Percentiles rank a stretch among this genome's conserved stretches.
Conservation (phyloP, 371 early-diverging fungal species). For the Zancudomyces culisetae region DNA sequence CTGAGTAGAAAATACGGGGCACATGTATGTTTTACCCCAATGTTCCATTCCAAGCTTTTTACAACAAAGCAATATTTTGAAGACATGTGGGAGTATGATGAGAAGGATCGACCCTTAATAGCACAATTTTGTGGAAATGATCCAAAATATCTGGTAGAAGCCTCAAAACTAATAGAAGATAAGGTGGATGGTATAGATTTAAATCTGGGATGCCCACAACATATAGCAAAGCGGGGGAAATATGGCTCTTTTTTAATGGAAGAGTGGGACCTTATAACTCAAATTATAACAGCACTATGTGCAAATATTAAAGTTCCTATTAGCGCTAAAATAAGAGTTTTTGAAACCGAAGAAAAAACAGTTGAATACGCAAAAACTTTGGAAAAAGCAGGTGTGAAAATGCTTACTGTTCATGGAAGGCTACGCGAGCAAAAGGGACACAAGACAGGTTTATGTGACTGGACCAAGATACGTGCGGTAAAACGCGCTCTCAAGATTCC, state of each 20-base stretch:
- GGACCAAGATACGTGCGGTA: slow-evolving; percentile 88
- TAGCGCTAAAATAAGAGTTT: slow-evolving; percentile 95
- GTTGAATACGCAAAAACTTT: slow-evolving; percentile 94
- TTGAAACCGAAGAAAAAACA: slow-evolving; percentile 76
- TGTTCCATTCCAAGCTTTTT: slow-evolving; percentile 90
- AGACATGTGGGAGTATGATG: slow-evolving; percentile 57
- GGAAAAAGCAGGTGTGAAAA: slow-evolving; percentile 78
- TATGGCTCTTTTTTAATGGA: slow-evolving; percentile 96
- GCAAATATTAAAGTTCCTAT: slow-evolving; percentile 81
- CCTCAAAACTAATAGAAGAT: slow-evolving; percentile 67
- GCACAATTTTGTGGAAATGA: slow-evolving; percentile 99
- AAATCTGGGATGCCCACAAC: slow-evolving; percentile 97
- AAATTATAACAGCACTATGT: slow-evolving; percentile 27
- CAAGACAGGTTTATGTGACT: slow-evolving; percentile 91
- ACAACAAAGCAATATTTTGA: slow-evolving; percentile 38
- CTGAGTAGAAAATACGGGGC: slow-evolving; percentile 79
- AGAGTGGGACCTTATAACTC: slow-evolving; percentile 60
- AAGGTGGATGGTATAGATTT: slow-evolving; percentile 93
- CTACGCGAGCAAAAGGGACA: slow-evolving; percentile 93
- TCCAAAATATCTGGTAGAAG: slow-evolving; percentile 61
- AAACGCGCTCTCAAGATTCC: slow-evolving; percentile 76
- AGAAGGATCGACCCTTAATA: slow-evolving; percentile 71
- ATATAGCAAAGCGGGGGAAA: slow-evolving; percentile 83
- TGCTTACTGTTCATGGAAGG: slow-evolving; percentile 94
- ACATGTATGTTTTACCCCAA: slow-evolving; percentile 93